Evolutionary conservation across 257 asterid species (phyloP), one percentile per base, ranked within the genome.

Genomic region (Solanum sejunctum): DNA sequence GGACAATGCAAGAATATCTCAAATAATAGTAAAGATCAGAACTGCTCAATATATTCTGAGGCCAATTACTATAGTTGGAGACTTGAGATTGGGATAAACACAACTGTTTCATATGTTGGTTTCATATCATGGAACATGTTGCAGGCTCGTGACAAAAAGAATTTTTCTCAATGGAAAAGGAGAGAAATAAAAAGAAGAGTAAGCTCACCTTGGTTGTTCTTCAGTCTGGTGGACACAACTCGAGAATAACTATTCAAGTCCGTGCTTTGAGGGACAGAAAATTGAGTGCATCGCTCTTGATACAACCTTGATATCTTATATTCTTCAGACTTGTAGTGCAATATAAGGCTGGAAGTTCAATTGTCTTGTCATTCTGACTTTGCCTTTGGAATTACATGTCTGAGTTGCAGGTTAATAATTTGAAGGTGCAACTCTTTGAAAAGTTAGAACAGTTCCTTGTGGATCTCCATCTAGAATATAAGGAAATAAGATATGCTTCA

Each of bases 381-480:
- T 77, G 23, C 47, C 47, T 51, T 51, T 51, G 82, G 21, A 49
- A 15, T 75, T 75, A 52, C 52, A 23, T 51, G 61, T 51, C 82
- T 51, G 39, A 47, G 61, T 51, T 77, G 63, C 61, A 97, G 99
- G 99, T 95, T 81, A 98, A 95, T 85, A 95, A 88, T 84, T 84
- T 97, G 93, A 94, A 95, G 93, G 92, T 92, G 84, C 93, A 97
- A 88, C 94, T 97, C 89, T 94, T 93, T 84, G 98, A 94, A 75
- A 97, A 95, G 91, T 89, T 97, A 91, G 97, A 95, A 85, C 98
- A 95, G 90, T 97, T 93, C 88, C 98, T 97, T 60, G 93, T 85
- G 86, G 96, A 93, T 87, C 93, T 97, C 84, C 92, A 90, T 89
- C 93, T 95, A 87, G 98, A 93, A 86, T 89, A 91, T 61, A 85